phyloP scores from a whole-genome alignment of 345 rosid genomes.

The Eucalyptus marginata region DNA sequence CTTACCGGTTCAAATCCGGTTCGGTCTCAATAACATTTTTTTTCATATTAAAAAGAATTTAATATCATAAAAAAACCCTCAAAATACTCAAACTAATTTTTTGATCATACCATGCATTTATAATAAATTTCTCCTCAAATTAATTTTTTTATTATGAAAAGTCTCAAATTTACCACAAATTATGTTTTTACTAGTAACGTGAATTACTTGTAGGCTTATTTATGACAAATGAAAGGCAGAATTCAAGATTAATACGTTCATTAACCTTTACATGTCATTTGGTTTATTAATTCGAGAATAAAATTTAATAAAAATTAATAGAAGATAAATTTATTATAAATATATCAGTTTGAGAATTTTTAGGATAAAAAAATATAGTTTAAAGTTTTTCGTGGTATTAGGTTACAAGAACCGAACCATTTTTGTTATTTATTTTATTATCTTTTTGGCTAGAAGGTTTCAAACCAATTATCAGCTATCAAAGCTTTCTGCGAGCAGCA shows the following conservation, averaged over 20 bases:
- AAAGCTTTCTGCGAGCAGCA: not conserved
- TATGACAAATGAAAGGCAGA: too few relatives aligned
- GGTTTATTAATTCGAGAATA: rapidly evolving
- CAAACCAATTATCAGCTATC: not conserved
- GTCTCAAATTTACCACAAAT: too few relatives aligned
- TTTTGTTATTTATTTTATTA: not conserved
- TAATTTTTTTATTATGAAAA: too few relatives aligned
- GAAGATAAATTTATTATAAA: rapidly evolving
- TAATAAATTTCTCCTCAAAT: rapidly evolving
- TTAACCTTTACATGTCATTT: rapidly evolving
- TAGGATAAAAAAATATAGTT: too few relatives aligned
- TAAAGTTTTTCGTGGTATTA: too few relatives aligned
- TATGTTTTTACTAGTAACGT: rapidly evolving
- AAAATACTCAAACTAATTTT: too few relatives aligned
- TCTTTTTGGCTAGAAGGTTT: not conserved
- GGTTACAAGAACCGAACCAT: not conserved
- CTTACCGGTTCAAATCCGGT: not conserved
- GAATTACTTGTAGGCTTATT: rapidly evolving
- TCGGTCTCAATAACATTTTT: not conserved
- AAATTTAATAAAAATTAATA: too few relatives aligned
- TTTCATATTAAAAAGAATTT: too few relatives aligned
- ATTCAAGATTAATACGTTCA: too few relatives aligned
- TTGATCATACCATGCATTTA: rapidly evolving
- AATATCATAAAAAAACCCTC: too few relatives aligned
- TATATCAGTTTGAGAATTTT: rapidly evolving